Conservation (phyloP, 1,284 basidiomycete genomes). For the Fomitopsis betulina region DNA sequence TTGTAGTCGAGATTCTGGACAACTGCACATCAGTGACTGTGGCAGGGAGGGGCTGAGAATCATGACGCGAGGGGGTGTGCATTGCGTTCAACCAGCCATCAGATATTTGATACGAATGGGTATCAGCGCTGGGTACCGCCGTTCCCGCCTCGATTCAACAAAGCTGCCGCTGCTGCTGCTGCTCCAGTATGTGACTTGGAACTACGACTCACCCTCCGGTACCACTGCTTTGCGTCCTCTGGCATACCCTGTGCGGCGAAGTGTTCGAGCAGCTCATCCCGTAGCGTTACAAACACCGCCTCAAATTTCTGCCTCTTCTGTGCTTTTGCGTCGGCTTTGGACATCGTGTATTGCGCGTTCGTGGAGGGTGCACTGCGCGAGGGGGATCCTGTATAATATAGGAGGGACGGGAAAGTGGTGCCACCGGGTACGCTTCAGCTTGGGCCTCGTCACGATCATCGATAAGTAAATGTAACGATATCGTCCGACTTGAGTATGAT, state of each 20-base stretch:
- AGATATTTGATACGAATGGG: not conserved
- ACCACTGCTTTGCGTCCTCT: constrained; percentile 81
- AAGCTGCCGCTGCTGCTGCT: too few relatives aligned
- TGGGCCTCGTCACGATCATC: not conserved
- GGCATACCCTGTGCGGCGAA: constrained; percentile 73
- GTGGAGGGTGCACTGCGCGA: not conserved
- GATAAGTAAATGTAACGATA: not conserved
- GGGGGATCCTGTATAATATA: not conserved
- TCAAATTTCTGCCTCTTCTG: constrained; percentile 50
- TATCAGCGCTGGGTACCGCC: not conserved
- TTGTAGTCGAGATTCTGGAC: constrained; percentile 89
- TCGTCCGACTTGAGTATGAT: not conserved
- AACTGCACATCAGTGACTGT: not conserved
- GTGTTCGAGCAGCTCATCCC: constrained; percentile 59
- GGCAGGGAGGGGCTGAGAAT: not conserved
- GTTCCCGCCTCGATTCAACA: not conserved
- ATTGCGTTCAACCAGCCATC: not conserved
- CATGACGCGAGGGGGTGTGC: not conserved
- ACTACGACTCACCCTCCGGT: constrained; percentile 62
- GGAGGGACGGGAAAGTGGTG: not conserved
- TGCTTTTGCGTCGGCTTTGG: constrained; percentile 31
- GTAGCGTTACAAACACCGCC: constrained; percentile 44
- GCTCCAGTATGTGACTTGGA: not conserved
- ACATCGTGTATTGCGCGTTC: not conserved
- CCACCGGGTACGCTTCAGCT: not conserved